Percentiles rank a stretch among this genome's conserved stretches.
These are phyloP conservation scores for Penicillium cinerascens DNA, from an alignment of 495 filamentous ascomycete genomes.

Conservation along the genomic window DNA sequence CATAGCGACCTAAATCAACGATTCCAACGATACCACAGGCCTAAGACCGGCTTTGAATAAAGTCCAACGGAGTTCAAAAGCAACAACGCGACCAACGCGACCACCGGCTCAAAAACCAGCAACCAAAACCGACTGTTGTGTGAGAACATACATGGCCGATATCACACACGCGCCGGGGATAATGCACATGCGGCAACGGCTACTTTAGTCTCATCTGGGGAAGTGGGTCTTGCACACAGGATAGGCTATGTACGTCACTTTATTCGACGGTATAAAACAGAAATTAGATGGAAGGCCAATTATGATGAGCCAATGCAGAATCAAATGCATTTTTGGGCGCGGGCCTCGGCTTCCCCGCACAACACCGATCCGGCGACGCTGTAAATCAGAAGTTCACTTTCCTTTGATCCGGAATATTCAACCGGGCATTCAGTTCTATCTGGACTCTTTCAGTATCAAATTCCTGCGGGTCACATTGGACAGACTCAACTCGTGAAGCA, in stretches of 20 bases:
- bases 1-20: too few relatives aligned
- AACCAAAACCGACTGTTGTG: too few relatives aligned
- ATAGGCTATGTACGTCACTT: neutral
- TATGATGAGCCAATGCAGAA: neutral
- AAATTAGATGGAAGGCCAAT: neutral
- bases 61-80: too few relatives aligned
- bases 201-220: too few relatives aligned
- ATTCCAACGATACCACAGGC: too few relatives aligned
- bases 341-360: slow-evolving; percentile 30
- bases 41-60: too few relatives aligned
- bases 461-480: neutral
- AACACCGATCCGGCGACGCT: neutral
- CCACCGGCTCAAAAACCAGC: too few relatives aligned
- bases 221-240: too few relatives aligned
- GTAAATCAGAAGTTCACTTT: slow-evolving; percentile 5
- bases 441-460: neutral
- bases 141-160: too few relatives aligned
- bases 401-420: neutral
- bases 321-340: slow-evolving; percentile 6
- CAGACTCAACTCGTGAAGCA: neutral
- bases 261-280: neutral
- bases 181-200: too few relatives aligned
- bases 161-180: too few relatives aligned
- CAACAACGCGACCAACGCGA: too few relatives aligned
- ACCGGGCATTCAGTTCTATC: neutral